Evolutionary conservation across 2,329 filamentous ascomycete species (phyloP).

Genomic region (Cordyceps tenuipes): DNA sequence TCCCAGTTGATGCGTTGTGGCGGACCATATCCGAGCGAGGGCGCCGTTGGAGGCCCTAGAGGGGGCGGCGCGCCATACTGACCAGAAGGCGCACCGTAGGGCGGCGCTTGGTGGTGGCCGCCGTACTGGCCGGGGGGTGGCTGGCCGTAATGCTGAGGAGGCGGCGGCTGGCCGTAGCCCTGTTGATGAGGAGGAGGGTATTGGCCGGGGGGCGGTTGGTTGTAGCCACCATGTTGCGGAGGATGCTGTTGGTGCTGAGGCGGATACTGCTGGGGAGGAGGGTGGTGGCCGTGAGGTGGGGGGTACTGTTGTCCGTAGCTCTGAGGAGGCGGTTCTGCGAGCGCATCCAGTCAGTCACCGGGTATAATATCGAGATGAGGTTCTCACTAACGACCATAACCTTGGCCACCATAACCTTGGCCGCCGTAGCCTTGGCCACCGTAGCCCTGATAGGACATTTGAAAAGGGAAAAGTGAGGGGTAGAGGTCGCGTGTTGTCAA

Average conservation of each 20-base stretch:
- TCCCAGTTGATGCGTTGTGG: conserved; percentile 63
- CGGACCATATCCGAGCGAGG: conserved; percentile 67
- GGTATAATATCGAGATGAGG: background rate
- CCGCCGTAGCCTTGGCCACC: conserved; percentile 20
- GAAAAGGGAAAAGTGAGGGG: background rate
- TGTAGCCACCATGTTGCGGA: conserved; percentile 22
- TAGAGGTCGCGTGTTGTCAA: background rate
- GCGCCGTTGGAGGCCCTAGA: conserved; percentile 46
- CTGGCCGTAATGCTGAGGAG: conserved; percentile 21
- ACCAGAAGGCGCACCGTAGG: conserved; percentile 20
- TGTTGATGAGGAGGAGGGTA: conserved; percentile 20
- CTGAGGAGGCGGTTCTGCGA: conserved; percentile 26
- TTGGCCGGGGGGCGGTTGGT: conserved; percentile 20
- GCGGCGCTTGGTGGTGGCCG: conserved; percentile 11
- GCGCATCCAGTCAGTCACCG: background rate
- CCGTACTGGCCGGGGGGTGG: conserved; percentile 21
- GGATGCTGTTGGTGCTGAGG: conserved; percentile 28
- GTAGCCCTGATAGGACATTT: conserved; percentile 30
- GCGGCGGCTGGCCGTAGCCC: conserved; percentile 19
- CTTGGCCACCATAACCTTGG: conserved; percentile 20
- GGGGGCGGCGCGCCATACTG: conserved; percentile 34
- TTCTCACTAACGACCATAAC: conserved; percentile 28
- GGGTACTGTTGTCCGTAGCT: conserved; percentile 32
- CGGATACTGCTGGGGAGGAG: conserved; percentile 29
- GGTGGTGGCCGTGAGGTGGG: conserved; percentile 23